Evolutionary conservation across 139 green algal species (phyloP).

Genomic region (Gonium pectorale): DNA sequence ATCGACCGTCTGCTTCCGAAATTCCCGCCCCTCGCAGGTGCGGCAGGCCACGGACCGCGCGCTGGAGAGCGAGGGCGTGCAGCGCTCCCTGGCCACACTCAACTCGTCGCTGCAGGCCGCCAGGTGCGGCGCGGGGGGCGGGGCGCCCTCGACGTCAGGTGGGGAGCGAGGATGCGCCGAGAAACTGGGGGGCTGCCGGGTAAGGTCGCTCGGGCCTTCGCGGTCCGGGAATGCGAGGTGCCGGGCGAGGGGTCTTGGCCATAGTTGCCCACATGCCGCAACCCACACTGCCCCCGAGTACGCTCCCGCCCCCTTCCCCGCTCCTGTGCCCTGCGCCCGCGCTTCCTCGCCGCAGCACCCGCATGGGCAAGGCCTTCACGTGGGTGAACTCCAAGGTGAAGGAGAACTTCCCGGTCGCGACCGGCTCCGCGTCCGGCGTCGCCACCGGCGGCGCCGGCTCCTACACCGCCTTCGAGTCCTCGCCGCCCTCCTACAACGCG

Average conservation of each 20-base stretch:
- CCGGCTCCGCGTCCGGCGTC: neutral
- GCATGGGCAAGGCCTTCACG: constrained; percentile 24
- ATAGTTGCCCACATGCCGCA: too few species aligned
- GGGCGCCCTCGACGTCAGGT: too few species aligned
- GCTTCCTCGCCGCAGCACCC: neutral
- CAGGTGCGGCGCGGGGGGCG: neutral
- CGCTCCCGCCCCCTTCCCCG: neutral
- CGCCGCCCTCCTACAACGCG: neutral
- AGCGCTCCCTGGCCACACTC: neutral
- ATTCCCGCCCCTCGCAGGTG: too few species aligned
- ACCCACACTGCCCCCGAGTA: too few species aligned
- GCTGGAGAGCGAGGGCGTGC: constrained; percentile 35
- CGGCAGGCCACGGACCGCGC: constrained; percentile 9
- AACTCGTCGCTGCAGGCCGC: neutral
- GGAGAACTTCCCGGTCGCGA: neutral
- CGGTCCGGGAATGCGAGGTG: too few species aligned
- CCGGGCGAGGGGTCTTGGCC: too few species aligned
- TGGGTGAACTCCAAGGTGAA: constrained; percentile 37
- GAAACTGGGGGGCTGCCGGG: too few species aligned
- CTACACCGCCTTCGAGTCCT: constrained; percentile 1
- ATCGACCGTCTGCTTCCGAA: too few species aligned
- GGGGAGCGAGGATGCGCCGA: too few species aligned
- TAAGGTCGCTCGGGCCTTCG: too few species aligned
- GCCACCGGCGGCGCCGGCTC: neutral
- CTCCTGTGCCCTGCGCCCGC: neutral